Evolutionary conservation across 345 rosid genomes (phyloP).

Genomic region (Excoecaria cochinchinensis): DNA sequence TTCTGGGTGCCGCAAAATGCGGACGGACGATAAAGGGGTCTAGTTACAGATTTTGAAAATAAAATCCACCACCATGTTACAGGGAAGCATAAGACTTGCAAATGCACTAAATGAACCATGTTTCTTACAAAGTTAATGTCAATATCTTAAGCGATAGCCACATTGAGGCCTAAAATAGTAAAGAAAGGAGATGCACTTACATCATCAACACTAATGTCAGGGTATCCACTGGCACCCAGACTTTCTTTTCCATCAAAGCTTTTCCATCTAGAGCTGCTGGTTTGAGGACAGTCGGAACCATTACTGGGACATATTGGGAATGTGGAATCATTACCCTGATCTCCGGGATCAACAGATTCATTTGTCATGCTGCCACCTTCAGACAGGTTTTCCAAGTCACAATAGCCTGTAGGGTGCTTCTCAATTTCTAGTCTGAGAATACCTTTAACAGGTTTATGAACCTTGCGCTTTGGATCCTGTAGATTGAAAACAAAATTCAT

Average conservation of each 20-base stretch:
- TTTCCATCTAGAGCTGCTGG: constrained; percentile 57
- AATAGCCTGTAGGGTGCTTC: constrained; percentile 68
- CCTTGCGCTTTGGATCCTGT: constrained; percentile 91
- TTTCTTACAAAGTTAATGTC: constrained; percentile 4
- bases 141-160: constrained; percentile 1
- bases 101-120: not conserved
- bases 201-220: constrained; percentile 53
- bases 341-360: constrained; percentile 76
- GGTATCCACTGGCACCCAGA: constrained; percentile 48
- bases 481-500: constrained; percentile 19
- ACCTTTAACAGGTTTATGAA: constrained; percentile 95
- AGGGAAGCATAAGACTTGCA: not conserved
- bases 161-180: constrained; percentile 1
- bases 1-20: too few relatives aligned
- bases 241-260: constrained; percentile 57
- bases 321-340: constrained; percentile 48
- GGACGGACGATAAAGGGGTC: too few relatives aligned
- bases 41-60: not conserved
- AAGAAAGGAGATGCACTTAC: constrained; percentile 46
- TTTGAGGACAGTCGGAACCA: constrained; percentile 65
- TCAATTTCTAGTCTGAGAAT: constrained; percentile 87
- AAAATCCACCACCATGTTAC: not conserved
- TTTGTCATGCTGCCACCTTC: constrained; percentile 86
- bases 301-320: constrained; percentile 62
- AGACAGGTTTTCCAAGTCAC: constrained; percentile 74